Evolutionary conservation across 2,329 filamentous ascomycete genomes (phyloP).

Genomic region (Leptographium procerum): DNA sequence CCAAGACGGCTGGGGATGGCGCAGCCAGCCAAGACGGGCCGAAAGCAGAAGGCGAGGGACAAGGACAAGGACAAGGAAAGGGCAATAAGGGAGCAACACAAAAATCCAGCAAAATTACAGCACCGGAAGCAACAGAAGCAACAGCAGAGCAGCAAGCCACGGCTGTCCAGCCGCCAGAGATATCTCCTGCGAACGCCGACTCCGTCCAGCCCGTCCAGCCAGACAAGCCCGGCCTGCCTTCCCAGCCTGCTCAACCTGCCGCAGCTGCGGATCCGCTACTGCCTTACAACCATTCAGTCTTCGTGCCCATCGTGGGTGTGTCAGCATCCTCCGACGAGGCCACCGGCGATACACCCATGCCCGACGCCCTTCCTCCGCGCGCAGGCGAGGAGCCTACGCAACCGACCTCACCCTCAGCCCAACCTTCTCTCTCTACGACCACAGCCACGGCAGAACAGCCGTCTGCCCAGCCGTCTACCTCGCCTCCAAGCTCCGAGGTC

Average conservation of each 20-base stretch:
- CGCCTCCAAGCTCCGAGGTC: too few species aligned
- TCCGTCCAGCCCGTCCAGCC: neutral
- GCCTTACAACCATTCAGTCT: slow-evolving; percentile 4
- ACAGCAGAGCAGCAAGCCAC: neutral
- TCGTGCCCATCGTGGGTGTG: slow-evolving; percentile 5
- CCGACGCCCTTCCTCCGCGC: neutral
- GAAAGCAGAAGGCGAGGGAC: too few species aligned
- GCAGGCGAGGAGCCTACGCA: too few species aligned
- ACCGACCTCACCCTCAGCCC: neutral
- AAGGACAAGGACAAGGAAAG: neutral
- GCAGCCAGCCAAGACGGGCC: neutral
- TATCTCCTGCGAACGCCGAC: neutral
- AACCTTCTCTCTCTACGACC: too few species aligned
- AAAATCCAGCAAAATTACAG: neutral
- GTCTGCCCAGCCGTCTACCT: too few species aligned
- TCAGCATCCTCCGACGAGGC: neutral
- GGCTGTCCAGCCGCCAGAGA: neutral
- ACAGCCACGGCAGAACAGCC: too few species aligned
- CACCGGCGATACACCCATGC: neutral
- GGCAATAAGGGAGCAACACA: neutral
- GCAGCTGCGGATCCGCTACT: neutral
- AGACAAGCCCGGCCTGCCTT: too few species aligned
- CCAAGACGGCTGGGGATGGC: too few species aligned
- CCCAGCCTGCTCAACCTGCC: too few species aligned
- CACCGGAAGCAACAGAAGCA: neutral